Evolutionary conservation across 2,329 filamentous ascomycete genomes (phyloP).

Genomic region (Penicillium sp.): DNA sequence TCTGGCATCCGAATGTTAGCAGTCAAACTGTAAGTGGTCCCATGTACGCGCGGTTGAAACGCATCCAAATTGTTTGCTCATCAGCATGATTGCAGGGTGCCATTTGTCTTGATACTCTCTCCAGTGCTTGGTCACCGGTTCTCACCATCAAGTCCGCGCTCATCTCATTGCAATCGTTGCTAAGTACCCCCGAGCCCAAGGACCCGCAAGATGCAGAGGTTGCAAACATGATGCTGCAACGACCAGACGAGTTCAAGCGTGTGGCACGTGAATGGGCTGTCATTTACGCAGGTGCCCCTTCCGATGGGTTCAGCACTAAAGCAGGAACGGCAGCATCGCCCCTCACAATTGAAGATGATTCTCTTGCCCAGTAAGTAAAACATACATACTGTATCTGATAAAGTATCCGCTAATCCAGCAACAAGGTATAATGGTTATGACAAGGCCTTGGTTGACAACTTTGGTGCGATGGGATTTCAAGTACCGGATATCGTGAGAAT

Average conservation of each 20-base stretch:
- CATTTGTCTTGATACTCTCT: constrained; percentile 93
- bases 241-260: constrained; percentile 76
- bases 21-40: constrained; percentile 75
- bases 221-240: constrained; percentile 81
- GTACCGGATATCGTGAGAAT: constrained; percentile 83
- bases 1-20: constrained; percentile 98
- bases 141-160: constrained; percentile 95
- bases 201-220: constrained; percentile 97
- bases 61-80: background rate
- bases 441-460: constrained; percentile 78
- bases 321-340: constrained; percentile 58
- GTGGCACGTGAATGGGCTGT: constrained; percentile 91
- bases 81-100: constrained; percentile 69
- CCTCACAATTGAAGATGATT: constrained; percentile 61
- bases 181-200: constrained; percentile 91
- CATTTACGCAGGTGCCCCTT: constrained; percentile 76
- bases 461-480: constrained; percentile 89
- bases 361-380: constrained; percentile 55
- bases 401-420: background rate
- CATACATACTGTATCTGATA: background rate
- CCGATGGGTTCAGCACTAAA: constrained; percentile 53
- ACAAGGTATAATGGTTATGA: constrained; percentile 84
- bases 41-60: background rate
- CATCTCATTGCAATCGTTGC: constrained; percentile 87
- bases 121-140: constrained; percentile 89